Evolutionary conservation across 164 flowering plant genomes (phyloP), one percentile per base, ranked within the genome.

Genomic region (Stephania japonica): DNA sequence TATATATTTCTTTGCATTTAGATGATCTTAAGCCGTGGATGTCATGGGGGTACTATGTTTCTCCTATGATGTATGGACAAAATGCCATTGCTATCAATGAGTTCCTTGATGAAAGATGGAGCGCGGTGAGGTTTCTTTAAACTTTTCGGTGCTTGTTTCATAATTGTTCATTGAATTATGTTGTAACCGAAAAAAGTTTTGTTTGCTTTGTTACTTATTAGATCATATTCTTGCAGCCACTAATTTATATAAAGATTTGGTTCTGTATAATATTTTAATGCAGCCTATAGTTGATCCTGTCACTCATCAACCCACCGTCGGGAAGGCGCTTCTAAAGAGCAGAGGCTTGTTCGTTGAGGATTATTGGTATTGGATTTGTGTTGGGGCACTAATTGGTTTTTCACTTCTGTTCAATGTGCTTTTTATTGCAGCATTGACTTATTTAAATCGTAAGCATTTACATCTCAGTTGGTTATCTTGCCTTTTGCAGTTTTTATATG

Each of bases 21-120:
- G 90, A 87, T 79, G 87, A 87, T 72, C 80, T 87, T 69, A 19
- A 32, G n/a, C 77, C 83, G 47, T 84, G 86, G 86, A 81, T 86
- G 88, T 75, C 70, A 5, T 87, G 87, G 87, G 85, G 80, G 16
- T 79, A 78, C 76, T 84, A 80, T 73, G 25, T 73, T 66, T 84
- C 86, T 72, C 88, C 86, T 1, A 84, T 85, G 88, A 83, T 79
- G 80, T 85, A 88, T 77, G 92, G 89, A 47, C 90, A 85, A 72
- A 87, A 86, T 76, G 92, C 92, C 42, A 80, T 88, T 11, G 84
- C 76, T 67, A 77, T 88, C 25, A 82, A 80, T 53, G 91, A 88
- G 72, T 88, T 86, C 77, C 88, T 87, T 13, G 88, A 85, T 70
- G 72, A 82, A 3, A 84, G 90, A 81, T 86, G 91, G 91, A 82